Percentiles rank a stretch among this genome's conserved stretches.
Conservation (phyloP, 768 basidiomycete genomes). For the Macrolepiota fuliginosa region DNA sequence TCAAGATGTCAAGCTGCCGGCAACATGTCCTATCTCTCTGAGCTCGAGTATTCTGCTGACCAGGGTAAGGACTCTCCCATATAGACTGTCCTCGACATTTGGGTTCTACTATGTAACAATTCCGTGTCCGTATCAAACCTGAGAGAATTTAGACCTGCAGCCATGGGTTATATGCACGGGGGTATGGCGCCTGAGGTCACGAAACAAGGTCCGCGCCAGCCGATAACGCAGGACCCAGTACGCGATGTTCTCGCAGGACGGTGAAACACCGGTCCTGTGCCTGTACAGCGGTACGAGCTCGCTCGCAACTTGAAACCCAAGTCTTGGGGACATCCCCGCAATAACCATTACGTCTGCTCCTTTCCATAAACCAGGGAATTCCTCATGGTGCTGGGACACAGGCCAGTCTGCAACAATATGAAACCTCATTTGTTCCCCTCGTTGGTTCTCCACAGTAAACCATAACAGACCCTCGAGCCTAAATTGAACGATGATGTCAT, state of each 20-base stretch:
- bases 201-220: too few species aligned
- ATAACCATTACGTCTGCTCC: constrained; percentile 52
- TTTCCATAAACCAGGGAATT: constrained; percentile 34
- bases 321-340: not conserved
- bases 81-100: too few species aligned
- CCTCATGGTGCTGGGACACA: constrained; percentile 47
- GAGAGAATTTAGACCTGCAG: too few species aligned
- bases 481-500: not conserved
- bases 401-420: constrained; percentile 39
- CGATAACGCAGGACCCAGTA: not conserved
- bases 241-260: too few species aligned
- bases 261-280: too few species aligned
- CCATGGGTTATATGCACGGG: too few species aligned
- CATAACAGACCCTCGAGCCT: not conserved
- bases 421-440: constrained; percentile 45
- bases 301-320: not conserved
- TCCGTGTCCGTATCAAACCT: too few species aligned
- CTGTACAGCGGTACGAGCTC: not conserved
- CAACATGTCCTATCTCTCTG: constrained; percentile 38
- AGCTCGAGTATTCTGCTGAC: constrained; percentile 27
- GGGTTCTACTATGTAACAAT: too few species aligned
- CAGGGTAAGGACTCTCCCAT: too few species aligned
- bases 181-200: not conserved
- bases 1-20: constrained; percentile 41
- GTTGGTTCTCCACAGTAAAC: constrained; percentile 22